These are phyloP conservation scores for Capsella rubella DNA, from an alignment of 441 rosid genomes.

Conservation along the genomic window DNA sequence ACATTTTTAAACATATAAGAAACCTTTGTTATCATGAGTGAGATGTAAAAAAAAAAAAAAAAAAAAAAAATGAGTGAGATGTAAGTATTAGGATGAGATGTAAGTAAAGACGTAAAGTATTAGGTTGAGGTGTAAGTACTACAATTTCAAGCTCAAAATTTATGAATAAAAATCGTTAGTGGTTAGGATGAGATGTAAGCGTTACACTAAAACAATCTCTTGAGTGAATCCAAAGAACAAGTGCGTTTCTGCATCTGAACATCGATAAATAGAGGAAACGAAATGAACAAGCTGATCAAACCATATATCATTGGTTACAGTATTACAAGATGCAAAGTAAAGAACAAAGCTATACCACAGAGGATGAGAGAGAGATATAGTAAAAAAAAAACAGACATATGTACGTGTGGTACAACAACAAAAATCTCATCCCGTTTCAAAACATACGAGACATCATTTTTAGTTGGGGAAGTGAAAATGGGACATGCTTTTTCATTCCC, in stretches of 20 bases:
- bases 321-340: not conserved
- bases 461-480: slow-evolving; percentile 3
- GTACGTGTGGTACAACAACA: slow-evolving; percentile 2
- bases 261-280: too few relatives aligned
- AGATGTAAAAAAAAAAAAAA: too few relatives aligned
- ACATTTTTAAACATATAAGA: not conserved
- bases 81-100: too few relatives aligned
- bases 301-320: too few relatives aligned
- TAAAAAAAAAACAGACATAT: not conserved
- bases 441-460: not conserved
- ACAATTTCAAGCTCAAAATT: not conserved
- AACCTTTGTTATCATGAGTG: not conserved
- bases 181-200: not conserved
- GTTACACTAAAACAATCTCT: not conserved
- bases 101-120: too few relatives aligned
- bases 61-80: not conserved
- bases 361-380: not conserved
- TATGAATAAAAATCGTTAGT: not conserved
- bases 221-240: not conserved
- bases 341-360: slow-evolving; percentile 4
- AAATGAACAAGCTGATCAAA: too few relatives aligned
- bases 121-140: too few relatives aligned
- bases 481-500: not conserved
- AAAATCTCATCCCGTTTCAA: not conserved
- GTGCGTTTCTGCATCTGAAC: not conserved